Percentiles rank a stretch among this genome's conserved stretches.
Conservation (phyloP, 257 asterid genomes). For the Verbascum thapsus region DNA sequence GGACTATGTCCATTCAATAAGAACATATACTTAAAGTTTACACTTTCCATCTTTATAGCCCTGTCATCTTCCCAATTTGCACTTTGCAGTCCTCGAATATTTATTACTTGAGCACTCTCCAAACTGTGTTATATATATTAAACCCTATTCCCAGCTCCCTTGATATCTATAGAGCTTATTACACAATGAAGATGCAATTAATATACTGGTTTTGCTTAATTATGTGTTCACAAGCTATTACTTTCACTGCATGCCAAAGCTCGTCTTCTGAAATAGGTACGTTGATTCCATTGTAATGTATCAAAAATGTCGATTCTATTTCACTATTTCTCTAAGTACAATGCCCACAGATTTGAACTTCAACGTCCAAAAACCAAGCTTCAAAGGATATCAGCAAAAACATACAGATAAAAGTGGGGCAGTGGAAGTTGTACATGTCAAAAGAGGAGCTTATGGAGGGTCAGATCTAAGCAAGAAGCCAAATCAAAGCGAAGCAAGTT, state of each 20-base stretch:
- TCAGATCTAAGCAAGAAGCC: constrained; percentile 26
- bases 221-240: constrained; percentile 14
- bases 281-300: constrained; percentile 13
- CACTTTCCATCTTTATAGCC: neutral
- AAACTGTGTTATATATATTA: neutral
- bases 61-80: constrained; percentile 2
- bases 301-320: neutral
- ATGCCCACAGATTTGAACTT: neutral
- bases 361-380: neutral
- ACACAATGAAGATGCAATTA: constrained; percentile 31
- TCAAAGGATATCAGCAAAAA: neutral
- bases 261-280: constrained; percentile 29
- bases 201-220: constrained; percentile 28
- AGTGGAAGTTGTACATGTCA: constrained; percentile 18
- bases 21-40: neutral
- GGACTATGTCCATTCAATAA: neutral
- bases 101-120: neutral
- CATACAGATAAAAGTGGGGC: constrained; percentile 1
- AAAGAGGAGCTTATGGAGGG: constrained; percentile 33
- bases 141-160: constrained; percentile 12
- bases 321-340: neutral
- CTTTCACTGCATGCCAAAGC: constrained; percentile 13
- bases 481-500: constrained; percentile 13
- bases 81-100: neutral
- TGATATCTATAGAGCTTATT: constrained; percentile 3